These are phyloP conservation scores for Solanum pennellii DNA, from an alignment of 257 asterid species.

Conservation along the genomic window DNA sequence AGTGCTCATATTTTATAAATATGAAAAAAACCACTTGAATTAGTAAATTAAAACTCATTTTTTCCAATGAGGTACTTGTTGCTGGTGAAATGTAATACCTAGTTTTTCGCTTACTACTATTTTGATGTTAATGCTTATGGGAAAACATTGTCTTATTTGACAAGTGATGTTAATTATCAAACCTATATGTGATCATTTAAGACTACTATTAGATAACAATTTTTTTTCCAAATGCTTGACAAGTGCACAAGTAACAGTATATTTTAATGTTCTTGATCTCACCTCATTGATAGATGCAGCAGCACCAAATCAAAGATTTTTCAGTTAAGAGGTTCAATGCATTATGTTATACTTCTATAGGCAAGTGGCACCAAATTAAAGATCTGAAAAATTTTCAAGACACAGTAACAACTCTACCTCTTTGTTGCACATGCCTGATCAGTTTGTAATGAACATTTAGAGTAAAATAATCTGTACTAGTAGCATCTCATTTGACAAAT, in stretches of 20 bases:
- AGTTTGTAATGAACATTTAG: neutral
- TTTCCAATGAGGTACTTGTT: neutral
- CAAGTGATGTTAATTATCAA: neutral
- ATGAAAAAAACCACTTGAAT: neutral
- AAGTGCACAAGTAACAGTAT: neutral
- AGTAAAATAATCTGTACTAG: neutral
- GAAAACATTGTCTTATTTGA: neutral
- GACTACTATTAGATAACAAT: neutral
- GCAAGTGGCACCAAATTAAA: neutral
- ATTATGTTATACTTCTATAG: neutral
- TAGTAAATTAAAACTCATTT: neutral
- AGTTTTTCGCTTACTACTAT: neutral
- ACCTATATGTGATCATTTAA: neutral
- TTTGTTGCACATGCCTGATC: neutral
- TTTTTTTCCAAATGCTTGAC: neutral
- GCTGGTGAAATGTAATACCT: neutral
- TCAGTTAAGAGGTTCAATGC: neutral
- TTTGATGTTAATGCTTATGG: neutral
- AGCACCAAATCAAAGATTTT: neutral
- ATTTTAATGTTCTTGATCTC: neutral
- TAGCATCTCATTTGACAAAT: neutral
- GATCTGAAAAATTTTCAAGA: neutral
- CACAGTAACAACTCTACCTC: neutral
- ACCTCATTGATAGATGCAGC: neutral
- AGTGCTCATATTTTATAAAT: neutral